Evolutionary conservation across 768 basidiomycete genomes (phyloP).

Genomic region (Xanthoconium purpureum): DNA sequence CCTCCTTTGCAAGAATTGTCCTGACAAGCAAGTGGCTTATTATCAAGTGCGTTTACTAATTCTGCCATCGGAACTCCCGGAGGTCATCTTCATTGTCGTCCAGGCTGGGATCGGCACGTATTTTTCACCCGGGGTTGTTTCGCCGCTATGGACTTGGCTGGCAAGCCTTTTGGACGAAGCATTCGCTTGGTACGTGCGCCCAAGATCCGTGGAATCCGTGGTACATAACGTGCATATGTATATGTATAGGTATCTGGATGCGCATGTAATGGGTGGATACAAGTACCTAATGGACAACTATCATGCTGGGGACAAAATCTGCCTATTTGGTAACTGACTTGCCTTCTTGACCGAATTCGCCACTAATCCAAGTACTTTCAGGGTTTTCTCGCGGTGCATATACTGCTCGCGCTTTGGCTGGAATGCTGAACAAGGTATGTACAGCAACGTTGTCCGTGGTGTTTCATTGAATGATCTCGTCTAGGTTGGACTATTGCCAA

Average conservation of each 20-base stretch:
- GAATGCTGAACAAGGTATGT: conserved; percentile 64
- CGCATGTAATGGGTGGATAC: conserved; percentile 74
- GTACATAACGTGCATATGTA: background rate
- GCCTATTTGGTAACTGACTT: conserved; percentile 55
- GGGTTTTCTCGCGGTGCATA: conserved; percentile 77
- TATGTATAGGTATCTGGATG: conserved; percentile 59
- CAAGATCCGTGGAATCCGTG: background rate
- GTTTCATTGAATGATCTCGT: background rate
- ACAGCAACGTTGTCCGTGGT: background rate
- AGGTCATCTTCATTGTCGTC: background rate
- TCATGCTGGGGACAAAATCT: conserved; percentile 67
- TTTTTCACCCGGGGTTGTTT: conserved; percentile 63
- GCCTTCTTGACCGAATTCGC: background rate
- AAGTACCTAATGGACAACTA: conserved; percentile 78
- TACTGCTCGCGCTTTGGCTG: conserved; percentile 69
- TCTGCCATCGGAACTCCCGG: background rate
- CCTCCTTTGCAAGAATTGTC: conserved; percentile 56
- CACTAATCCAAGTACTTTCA: conserved; percentile 24
- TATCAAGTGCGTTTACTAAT: conserved; percentile 55
- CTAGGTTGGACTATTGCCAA: conserved; percentile 69
- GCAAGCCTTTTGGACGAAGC: conserved; percentile 67
- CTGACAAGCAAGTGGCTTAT: conserved; percentile 58
- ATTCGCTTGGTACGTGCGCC: conserved; percentile 58
- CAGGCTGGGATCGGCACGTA: conserved; percentile 49
- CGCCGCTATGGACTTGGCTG: conserved; percentile 53